phyloP scores from a whole-genome alignment of 768 basidiomycete species.

The Chalciporus pseudorubinellus region DNA sequence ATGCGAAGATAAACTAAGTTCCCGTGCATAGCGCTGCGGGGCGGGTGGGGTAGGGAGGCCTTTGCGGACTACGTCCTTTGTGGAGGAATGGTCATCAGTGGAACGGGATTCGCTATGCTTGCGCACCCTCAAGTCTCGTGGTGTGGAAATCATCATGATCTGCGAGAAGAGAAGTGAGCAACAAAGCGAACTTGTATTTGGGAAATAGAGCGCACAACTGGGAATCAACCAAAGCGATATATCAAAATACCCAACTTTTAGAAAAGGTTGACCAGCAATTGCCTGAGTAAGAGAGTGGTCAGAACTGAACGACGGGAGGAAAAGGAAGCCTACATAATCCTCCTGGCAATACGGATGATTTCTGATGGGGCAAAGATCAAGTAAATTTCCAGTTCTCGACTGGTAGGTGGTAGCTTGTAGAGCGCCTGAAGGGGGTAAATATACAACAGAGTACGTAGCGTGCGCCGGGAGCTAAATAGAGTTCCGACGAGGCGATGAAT shows the following conservation, averaged over 20 bases:
- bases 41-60: background rate
- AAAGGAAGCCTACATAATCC: conserved; percentile 21
- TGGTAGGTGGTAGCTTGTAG: background rate
- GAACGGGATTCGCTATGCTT: conserved; percentile 20
- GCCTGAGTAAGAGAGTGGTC: conserved; percentile 11
- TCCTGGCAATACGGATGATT: conserved; percentile 3
- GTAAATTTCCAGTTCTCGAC: conserved; percentile 1
- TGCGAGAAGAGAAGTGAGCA: background rate
- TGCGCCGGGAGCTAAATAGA: conserved; percentile 17
- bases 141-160: conserved; percentile 16
- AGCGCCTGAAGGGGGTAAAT: conserved; percentile 7
- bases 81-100: conserved; percentile 13
- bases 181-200: background rate
- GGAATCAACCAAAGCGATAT: background rate
- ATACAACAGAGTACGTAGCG: conserved; percentile 16
- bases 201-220: background rate
- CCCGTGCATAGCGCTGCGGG: conserved; percentile 9
- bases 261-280: conserved; percentile 13
- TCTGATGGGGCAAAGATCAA: background rate
- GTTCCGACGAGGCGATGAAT: conserved; percentile 9
- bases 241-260: conserved; percentile 11
- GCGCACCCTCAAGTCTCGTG: background rate
- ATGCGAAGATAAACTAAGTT: conserved; percentile 16
- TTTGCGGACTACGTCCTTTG: conserved; percentile 11
- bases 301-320: background rate